A percentile compares a stretch with the other conserved stretches of the same genome.
Conservation (phyloP, 1,284 basidiomycete genomes). For the Cystobasidium pallidum region DNA sequence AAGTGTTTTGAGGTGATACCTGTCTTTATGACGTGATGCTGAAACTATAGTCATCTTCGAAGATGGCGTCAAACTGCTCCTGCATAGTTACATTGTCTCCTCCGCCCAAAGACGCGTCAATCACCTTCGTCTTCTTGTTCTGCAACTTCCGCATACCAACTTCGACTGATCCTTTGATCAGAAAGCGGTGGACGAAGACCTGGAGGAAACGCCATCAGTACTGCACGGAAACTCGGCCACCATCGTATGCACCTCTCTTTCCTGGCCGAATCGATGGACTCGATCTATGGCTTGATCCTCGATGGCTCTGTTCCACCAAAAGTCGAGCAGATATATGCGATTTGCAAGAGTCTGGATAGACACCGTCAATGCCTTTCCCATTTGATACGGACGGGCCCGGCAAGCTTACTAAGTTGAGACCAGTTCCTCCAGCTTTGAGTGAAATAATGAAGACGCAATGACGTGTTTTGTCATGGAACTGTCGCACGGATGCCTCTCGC, state of each 20-base stretch:
- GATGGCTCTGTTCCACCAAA: slow-evolving; percentile 49
- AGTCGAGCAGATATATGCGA: slow-evolving; percentile 49
- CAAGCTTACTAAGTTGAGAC: slow-evolving; percentile 56
- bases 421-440: slow-evolving; percentile 88
- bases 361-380: neutral
- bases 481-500: slow-evolving; percentile 72
- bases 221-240: neutral
- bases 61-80: slow-evolving; percentile 31
- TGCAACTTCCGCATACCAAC: slow-evolving; percentile 51
- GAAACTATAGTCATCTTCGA: slow-evolving; percentile 25
- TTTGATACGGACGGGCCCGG: neutral
- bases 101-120: slow-evolving; percentile 50
- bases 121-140: slow-evolving; percentile 50
- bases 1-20: neutral
- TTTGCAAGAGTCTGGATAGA: slow-evolving; percentile 29
- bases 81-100: slow-evolving; percentile 43
- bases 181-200: slow-evolving; percentile 51
- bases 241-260: slow-evolving; percentile 30
- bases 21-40: neutral
- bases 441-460: slow-evolving; percentile 87
- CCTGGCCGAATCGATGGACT: slow-evolving; percentile 53
- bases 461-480: slow-evolving; percentile 74
- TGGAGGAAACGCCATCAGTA: neutral
- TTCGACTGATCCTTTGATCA: slow-evolving; percentile 51
- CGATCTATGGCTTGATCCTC: slow-evolving; percentile 53